Evolutionary conservation across 2,329 filamentous ascomycete species (phyloP).

Genomic region (Colletotrichum graminicola): DNA sequence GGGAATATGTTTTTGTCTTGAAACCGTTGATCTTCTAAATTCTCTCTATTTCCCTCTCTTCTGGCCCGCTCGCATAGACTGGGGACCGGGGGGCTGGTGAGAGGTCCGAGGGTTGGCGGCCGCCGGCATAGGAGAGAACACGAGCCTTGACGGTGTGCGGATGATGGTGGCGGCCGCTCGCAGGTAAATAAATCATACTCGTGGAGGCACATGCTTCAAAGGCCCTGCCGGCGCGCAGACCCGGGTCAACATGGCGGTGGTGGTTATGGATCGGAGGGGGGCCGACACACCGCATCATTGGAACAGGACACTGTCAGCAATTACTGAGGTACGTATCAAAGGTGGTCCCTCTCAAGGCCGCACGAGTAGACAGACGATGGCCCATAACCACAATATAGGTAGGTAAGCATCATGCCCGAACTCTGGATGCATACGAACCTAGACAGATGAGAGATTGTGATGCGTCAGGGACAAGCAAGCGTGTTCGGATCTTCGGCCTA

Average conservation of each 20-base stretch:
- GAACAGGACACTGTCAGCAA: background rate
- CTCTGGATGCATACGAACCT: too few relatives aligned
- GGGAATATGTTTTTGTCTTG: background rate
- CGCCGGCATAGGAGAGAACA: background rate
- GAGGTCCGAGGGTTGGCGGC: slow-evolving; percentile 6
- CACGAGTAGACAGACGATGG: too few relatives aligned
- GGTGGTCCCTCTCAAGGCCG: too few relatives aligned
- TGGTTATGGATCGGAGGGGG: background rate
- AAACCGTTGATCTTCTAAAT: background rate
- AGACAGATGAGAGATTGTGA: background rate
- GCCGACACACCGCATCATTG: background rate
- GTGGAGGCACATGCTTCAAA: background rate
- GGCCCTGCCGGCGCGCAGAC: background rate
- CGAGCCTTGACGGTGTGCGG: background rate
- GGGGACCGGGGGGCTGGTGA: background rate
- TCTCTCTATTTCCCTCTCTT: background rate
- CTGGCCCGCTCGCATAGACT: background rate
- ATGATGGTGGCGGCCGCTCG: background rate
- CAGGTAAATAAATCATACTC: background rate
- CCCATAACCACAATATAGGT: too few relatives aligned
- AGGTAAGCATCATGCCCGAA: too few relatives aligned
- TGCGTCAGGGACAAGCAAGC: too few relatives aligned
- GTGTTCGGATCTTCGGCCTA: background rate
- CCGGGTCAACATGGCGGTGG: background rate
- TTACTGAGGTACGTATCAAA: too few relatives aligned